These are phyloP conservation scores for Blastobotrys muscicola DNA, from an alignment of 805 yeast species.

Conservation along the genomic window DNA sequence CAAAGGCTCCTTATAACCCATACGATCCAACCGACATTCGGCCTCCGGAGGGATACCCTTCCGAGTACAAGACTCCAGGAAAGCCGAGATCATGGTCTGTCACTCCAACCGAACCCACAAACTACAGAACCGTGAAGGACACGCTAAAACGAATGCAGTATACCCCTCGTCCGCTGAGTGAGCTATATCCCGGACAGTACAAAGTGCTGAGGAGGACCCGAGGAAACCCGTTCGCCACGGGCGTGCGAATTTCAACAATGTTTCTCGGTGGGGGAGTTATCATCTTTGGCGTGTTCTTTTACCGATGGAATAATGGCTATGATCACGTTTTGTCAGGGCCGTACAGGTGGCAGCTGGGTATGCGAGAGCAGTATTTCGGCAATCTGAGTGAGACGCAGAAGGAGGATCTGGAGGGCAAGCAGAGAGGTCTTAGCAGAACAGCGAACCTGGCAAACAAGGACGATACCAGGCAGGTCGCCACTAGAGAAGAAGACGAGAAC, in stretches of 20 bases:
- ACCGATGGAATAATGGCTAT: constrained; percentile 77
- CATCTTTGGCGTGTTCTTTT: constrained; percentile 57
- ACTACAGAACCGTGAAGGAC: constrained; percentile 56
- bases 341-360: constrained; percentile 48
- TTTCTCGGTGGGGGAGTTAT: constrained; percentile 40
- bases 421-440: constrained; percentile 19
- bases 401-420: constrained; percentile 45
- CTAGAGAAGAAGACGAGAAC: constrained; percentile 25
- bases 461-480: constrained; percentile 19
- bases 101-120: constrained; percentile 58
- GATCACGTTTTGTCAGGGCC: constrained; percentile 66
- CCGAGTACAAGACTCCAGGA: constrained; percentile 66
- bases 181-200: constrained; percentile 68
- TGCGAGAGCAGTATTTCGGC: constrained; percentile 47
- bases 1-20: constrained; percentile 79
- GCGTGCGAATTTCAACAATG: constrained; percentile 50
- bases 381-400: constrained; percentile 47
- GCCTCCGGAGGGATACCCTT: constrained; percentile 80
- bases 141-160: constrained; percentile 68
- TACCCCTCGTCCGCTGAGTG: constrained; percentile 69
- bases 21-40: constrained; percentile 68
- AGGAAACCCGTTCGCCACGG: constrained; percentile 47
- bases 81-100: constrained; percentile 44
- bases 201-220: constrained; percentile 57
- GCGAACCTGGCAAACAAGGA: constrained; percentile 13